These are phyloP conservation scores for Plicaturopsis crispa DNA, from an alignment of 768 basidiomycete genomes.

Conservation along the genomic window DNA sequence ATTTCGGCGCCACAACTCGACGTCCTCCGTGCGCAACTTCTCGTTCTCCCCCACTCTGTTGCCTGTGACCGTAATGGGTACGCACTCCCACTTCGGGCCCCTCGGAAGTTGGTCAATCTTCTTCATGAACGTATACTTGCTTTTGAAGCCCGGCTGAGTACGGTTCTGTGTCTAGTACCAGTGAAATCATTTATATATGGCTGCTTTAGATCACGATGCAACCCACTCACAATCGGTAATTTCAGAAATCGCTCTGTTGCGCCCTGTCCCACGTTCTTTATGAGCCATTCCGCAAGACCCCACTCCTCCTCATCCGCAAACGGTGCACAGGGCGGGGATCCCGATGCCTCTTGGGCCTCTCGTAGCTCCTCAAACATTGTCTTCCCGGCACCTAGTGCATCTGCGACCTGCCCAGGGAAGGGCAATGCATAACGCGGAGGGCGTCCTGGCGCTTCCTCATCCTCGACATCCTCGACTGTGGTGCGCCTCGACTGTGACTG, in stretches of 20 bases:
- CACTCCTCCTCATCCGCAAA: slow-evolving; percentile 11
- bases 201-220: too few relatives aligned
- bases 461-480: too few relatives aligned
- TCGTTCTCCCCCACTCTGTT: slow-evolving; percentile 10
- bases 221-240: slow-evolving; percentile 11
- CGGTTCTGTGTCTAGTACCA: slow-evolving; percentile 4
- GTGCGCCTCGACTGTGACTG: too few relatives aligned
- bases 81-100: slow-evolving; percentile 16
- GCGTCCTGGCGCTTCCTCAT: too few relatives aligned
- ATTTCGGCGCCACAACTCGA: slow-evolving; percentile 21
- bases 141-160: slow-evolving; percentile 10
- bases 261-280: slow-evolving; percentile 11
- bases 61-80: slow-evolving; percentile 12
- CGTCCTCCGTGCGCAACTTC: slow-evolving; percentile 6
- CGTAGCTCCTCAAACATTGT: slow-evolving; percentile 5
- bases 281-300: slow-evolving; percentile 13
- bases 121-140: slow-evolving; percentile 13
- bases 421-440: too few relatives aligned
- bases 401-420: too few relatives aligned
- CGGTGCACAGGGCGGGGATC: slow-evolving; percentile 3
- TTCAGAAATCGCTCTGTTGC: slow-evolving; percentile 13
- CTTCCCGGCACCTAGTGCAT: too few relatives aligned
- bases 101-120: slow-evolving; percentile 13
- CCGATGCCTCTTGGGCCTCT: neutral
- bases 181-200: too few relatives aligned